Base-by-base conservation (phyloP, 169 alveolate genomes). In the Cryptosporidium sp. region DNA sequence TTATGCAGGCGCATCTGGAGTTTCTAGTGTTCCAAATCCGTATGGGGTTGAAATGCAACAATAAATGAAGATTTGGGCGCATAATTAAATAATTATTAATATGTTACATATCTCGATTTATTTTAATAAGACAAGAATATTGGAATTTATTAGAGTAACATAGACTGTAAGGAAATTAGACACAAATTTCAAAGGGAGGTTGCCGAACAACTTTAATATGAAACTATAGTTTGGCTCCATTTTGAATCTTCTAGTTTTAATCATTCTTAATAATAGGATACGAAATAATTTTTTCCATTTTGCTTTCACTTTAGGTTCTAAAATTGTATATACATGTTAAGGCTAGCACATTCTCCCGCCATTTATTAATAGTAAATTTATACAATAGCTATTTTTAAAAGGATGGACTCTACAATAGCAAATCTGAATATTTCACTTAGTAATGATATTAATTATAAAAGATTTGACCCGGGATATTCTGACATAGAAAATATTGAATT, bases 1-100 rank as follows among this genome's bases (percentile, higher is more conserved):
- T 35, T 73, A 73, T 73, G 86, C 86, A 21, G 86, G 86, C n/a
- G 72, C 86, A 56, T 29, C 70, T 26, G 86, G 86, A 35, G 68
- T 70, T n/a, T 21, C 85, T 39, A 48, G 23, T 48, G 68, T 70
- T 70, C 37, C 33, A n/a, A 73, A 58, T 23, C 33, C 86, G 16
- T 73, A 73, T 33, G 86, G 86, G 65, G 69, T 60, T 60, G 86
- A 73, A 35, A 73, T 73, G 86, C 70, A 73, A 21, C 65, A 56
- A 26, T 23, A 21, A 53, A 37, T 60, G 39, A 58, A 33, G 51
- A 26, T 21, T 67, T 67, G 8, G 18, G 31, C 26, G 33, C 35
- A n/a, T 33, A 21, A 67, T 67, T 33, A 39, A 10, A 29, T 65
- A 12, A 6, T 37, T 67, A 21, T 21, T 37, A 33, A 26, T 18